Percentiles rank a stretch among this genome's conserved stretches.
Evolutionary conservation across 176 grass and related monocot genomes (phyloP).

Genomic region (Secale cereale): DNA sequence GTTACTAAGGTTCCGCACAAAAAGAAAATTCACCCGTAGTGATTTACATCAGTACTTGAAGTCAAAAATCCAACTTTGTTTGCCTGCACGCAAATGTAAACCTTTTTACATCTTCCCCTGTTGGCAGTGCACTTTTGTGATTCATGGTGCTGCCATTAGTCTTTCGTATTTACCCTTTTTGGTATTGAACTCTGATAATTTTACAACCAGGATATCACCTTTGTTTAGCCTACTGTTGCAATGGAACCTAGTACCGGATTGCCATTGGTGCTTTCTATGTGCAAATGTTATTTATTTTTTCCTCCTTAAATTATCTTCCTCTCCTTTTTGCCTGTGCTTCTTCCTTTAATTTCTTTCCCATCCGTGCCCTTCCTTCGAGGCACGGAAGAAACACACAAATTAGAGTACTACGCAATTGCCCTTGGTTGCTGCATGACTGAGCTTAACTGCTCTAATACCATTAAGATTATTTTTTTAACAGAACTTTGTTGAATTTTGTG

Average conservation of each 20-base stretch:
- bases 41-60: background rate
- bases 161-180: background rate
- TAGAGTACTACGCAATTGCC: no score
- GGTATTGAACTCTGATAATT: slow-evolving; percentile 17
- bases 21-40: no score
- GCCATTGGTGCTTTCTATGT: background rate
- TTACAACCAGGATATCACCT: slow-evolving; percentile 7
- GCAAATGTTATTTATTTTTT: background rate
- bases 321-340: no score
- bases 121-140: no score
- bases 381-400: no score
- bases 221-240: background rate
- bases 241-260: background rate
- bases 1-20: no score
- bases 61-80: background rate
- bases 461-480: no score
- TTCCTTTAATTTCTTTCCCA: no score
- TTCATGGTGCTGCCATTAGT: background rate
- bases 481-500: background rate
- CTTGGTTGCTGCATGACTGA: no score
- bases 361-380: no score
- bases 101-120: background rate
- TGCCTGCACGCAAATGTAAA: background rate
- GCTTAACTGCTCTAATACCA: no score
- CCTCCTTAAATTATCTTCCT: background rate